Base-by-base conservation (phyloP, 2,329 filamentous ascomycete species). In the Ophiocordyceps camponoti-rufipedis region DNA sequence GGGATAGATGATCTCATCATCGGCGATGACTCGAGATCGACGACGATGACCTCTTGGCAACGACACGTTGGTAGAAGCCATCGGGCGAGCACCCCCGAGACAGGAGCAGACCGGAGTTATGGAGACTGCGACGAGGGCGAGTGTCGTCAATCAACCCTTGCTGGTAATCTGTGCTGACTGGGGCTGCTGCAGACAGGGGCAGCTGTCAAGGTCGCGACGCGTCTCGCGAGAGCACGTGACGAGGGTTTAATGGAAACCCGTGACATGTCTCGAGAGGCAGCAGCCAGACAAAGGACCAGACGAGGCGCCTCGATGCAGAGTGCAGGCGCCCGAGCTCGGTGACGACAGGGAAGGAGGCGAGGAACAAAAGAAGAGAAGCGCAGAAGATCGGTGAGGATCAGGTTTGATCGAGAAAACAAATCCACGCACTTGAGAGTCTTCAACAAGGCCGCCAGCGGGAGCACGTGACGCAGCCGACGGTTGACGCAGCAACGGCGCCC, bases 1-100 rank as follows among this genome's bases (percentile, higher is more conserved):
- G 8, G 67, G 61, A 49, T 67, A 73, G 14, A 78, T 59, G 12
- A 75, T 58, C 39, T 75, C 74, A 45, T 68, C 60, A 10, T 39
- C 35, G 35, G 4, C 16, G 6, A 39, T 39, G n/a, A 39, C 35
- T 7, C 29, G 29, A 31, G 29, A 31, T 9, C 12, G 12, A 31
- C 8, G 29, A 31, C 4, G 3, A 39, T 18, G 9, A 6, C 35
- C 33, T n/a, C 14, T 4, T 8, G 33, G 33, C n/a, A 42, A 23
- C 7, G 41, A 12, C 29, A 31, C 32, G 9, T 18, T 32, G n/a
- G 16, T n/a, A 7, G n/a, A 18, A 9, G 35, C 18, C 11, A 39
- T 39, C 35, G 16, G 18, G 35, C n/a, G 6, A 16, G 8, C 4
- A 39, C 35, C 16, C 5, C 6, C 4, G 7, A 39, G 18, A 23